Evolutionary conservation across 148 eudicot genomes (phyloP).

Genomic region (Amaranthus palmeri): DNA sequence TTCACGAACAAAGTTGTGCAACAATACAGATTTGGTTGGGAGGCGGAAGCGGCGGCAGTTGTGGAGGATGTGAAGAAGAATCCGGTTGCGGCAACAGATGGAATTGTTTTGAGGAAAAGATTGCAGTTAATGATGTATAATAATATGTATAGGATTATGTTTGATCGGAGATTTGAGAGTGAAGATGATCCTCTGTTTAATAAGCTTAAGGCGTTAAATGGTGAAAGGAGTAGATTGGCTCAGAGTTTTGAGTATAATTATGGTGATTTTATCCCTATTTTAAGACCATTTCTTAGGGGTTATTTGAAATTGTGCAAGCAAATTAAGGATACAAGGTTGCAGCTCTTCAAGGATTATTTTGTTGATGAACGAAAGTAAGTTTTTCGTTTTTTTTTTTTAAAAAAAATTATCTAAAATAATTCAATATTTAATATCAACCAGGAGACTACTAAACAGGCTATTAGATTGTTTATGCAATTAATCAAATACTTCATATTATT

Average conservation of each 20-base stretch:
- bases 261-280: slow-evolving; percentile 77
- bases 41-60: slow-evolving; percentile 55
- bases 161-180: slow-evolving; percentile 60
- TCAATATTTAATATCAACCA: too few species aligned
- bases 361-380: slow-evolving; percentile 76
- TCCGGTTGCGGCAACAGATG: slow-evolving; percentile 43
- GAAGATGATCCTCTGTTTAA: slow-evolving; percentile 59
- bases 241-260: slow-evolving; percentile 88
- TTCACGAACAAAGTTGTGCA: slow-evolving; percentile 85
- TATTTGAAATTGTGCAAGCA: slow-evolving; percentile 62
- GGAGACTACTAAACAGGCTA: too few species aligned
- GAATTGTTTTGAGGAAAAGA: slow-evolving; percentile 53
- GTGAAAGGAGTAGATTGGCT: slow-evolving; percentile 73
- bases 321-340: slow-evolving; percentile 63
- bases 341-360: slow-evolving; percentile 72
- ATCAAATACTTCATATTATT: too few species aligned
- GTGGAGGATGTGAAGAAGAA: slow-evolving; percentile 60
- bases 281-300: slow-evolving; percentile 73
- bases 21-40: slow-evolving; percentile 66
- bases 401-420: not conserved
- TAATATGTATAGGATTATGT: slow-evolving; percentile 77
- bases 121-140: slow-evolving; percentile 80
- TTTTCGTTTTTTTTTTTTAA: not conserved
- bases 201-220: slow-evolving; percentile 69
- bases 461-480: too few species aligned